A percentile compares a stretch with the other conserved stretches of the same genome.
These are phyloP conservation scores for Citrus hindsii DNA, from an alignment of 345 rosid species.

Conservation along the genomic window DNA sequence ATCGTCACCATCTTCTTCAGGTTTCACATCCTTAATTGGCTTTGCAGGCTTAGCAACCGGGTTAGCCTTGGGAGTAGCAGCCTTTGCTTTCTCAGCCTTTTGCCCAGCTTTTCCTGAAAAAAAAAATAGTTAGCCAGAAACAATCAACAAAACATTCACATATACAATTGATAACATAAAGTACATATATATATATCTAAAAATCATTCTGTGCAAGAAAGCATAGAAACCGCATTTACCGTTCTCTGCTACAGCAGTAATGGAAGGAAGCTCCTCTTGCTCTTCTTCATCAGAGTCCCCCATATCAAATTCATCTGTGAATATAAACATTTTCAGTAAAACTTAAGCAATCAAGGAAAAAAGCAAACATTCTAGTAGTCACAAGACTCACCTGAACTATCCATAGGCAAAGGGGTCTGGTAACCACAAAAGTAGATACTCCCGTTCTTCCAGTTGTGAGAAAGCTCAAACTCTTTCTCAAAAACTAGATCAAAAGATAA, in stretches of 20 bases:
- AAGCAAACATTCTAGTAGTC: not conserved
- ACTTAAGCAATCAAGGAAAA: not conserved
- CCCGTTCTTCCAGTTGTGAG: constrained; percentile 65
- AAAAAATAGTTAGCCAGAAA: not conserved
- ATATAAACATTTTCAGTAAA: not conserved
- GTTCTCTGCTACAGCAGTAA: constrained; percentile 31
- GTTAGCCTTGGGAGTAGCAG: constrained; percentile 16
- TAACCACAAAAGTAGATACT: constrained; percentile 67
- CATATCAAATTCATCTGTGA: constrained; percentile 35
- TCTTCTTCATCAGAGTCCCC: constrained; percentile 22
- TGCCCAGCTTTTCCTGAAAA: constrained; percentile 21
- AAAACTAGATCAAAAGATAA: constrained; percentile 58
- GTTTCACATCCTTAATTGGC: constrained; percentile 28
- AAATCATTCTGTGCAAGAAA: not conserved
- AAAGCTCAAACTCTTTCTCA: constrained; percentile 70
- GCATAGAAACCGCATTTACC: constrained; percentile 20
- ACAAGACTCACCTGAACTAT: constrained; percentile 34
- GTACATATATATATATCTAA: not conserved
- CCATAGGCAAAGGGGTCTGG: constrained; percentile 29
- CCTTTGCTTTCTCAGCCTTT: constrained; percentile 21
- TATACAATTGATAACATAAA: not conserved
- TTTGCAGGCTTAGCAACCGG: constrained; percentile 34
- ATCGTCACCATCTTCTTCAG: constrained; percentile 25
- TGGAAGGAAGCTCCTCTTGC: constrained; percentile 29
- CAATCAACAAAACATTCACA: not conserved